These are phyloP conservation scores for Boletus sp. DNA, from an alignment of 768 basidiomycete genomes.

Conservation along the genomic window DNA sequence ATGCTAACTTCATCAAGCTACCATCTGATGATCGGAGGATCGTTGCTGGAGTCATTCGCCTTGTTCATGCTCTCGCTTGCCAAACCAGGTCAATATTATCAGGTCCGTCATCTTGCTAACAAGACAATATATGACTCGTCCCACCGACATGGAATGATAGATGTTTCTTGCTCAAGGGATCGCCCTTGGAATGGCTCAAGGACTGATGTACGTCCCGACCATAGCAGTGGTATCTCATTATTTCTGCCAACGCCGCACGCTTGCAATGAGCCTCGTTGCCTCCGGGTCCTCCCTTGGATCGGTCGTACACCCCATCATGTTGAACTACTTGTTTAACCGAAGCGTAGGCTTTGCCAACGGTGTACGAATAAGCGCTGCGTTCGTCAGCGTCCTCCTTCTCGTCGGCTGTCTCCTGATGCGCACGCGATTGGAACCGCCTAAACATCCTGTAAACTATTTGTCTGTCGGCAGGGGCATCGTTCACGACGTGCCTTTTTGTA, in stretches of 20 bases:
- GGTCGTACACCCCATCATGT: constrained; percentile 29
- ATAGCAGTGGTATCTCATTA: constrained; percentile 45
- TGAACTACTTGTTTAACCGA: constrained; percentile 26
- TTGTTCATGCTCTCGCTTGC: constrained; percentile 47
- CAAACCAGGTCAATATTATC: constrained; percentile 41
- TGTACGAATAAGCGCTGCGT: constrained; percentile 46
- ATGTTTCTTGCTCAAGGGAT: constrained; percentile 52
- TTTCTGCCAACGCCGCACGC: constrained; percentile 39
- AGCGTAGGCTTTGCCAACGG: constrained; percentile 40
- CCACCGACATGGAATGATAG: constrained; percentile 20
- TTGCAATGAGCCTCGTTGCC: constrained; percentile 44
- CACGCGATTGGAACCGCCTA: constrained; percentile 39
- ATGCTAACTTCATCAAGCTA: constrained; percentile 32
- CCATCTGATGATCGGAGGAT: constrained; percentile 43
- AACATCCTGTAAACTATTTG: constrained; percentile 11
- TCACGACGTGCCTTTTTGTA: constrained; percentile 15
- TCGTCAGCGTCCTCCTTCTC: constrained; percentile 39
- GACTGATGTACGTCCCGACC: constrained; percentile 46
- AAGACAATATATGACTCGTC: neutral
- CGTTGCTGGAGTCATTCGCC: constrained; percentile 40
- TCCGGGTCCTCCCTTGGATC: constrained; percentile 37
- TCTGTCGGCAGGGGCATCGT: constrained; percentile 13
- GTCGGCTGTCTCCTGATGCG: constrained; percentile 33
- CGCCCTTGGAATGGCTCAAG: constrained; percentile 43
- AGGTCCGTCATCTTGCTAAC: constrained; percentile 29